Evolutionary conservation across 345 rosid species (phyloP).

Genomic region (Garcia nutans): DNA sequence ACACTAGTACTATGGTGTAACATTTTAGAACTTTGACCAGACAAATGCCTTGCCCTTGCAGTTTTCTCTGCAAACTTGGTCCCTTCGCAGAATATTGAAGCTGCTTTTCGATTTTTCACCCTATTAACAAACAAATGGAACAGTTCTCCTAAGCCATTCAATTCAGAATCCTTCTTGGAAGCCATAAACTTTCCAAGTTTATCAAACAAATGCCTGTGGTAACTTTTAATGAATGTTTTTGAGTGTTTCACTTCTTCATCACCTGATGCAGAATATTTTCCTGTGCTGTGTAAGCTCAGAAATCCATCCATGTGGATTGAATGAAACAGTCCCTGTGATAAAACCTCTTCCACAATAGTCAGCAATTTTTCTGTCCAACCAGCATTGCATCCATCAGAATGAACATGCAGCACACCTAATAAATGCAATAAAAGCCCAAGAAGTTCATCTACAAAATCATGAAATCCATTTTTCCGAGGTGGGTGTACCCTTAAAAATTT

Average conservation of each 20-base stretch:
- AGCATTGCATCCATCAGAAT: conserved; percentile 27
- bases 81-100: conserved; percentile 40
- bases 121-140: conserved; percentile 60
- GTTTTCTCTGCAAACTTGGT: conserved; percentile 26
- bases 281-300: conserved; percentile 49
- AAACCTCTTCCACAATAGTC: conserved; percentile 54
- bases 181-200: conserved; percentile 48
- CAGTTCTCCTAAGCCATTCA: conserved; percentile 60
- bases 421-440: conserved; percentile 64
- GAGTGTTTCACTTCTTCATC: conserved; percentile 40
- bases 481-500: conserved; percentile 77
- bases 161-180: conserved; percentile 42
- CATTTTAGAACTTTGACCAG: conserved; percentile 23
- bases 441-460: conserved; percentile 63
- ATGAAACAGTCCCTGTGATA: conserved; percentile 73
- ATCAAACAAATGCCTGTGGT: conserved; percentile 78
- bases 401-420: conserved; percentile 44
- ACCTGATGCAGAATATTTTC: conserved; percentile 45
- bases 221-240: conserved; percentile 52
- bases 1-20: conserved; percentile 26
- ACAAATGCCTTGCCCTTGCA: conserved; percentile 36
- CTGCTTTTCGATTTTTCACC: conserved; percentile 55
- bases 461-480: conserved; percentile 66
- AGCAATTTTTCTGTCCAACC: conserved; percentile 35
- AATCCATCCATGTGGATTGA: conserved; percentile 79